phyloP scores from a whole-genome alignment of 2,329 filamentous ascomycete genomes.

The Dothideomycetidae sp. region DNA sequence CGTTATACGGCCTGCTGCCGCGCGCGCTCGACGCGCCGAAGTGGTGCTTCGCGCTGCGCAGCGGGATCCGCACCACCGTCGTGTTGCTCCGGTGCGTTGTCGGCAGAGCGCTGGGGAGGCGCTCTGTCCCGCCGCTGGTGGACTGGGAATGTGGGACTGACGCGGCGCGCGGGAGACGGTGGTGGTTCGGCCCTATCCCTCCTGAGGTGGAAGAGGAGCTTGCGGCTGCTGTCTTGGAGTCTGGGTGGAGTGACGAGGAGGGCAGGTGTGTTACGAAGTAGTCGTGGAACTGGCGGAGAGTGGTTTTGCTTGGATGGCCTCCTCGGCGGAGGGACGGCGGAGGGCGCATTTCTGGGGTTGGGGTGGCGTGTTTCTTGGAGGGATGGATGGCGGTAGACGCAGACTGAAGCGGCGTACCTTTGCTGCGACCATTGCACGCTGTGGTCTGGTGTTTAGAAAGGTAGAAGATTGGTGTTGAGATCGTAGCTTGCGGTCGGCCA shows the following conservation, averaged over 20 bases:
- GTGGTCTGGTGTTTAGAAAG: too few relatives aligned
- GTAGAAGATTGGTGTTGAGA: too few relatives aligned
- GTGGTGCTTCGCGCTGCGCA: slow-evolving; percentile 90
- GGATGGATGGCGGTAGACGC: too few relatives aligned
- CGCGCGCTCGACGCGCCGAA: slow-evolving; percentile 69
- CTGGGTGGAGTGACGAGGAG: slow-evolving; percentile 82
- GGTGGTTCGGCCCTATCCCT: slow-evolving; percentile 49
- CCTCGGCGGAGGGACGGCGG: too few relatives aligned
- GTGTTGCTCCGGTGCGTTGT: slow-evolving; percentile 56
- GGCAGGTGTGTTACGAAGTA: slow-evolving; percentile 96
- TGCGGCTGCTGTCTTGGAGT: slow-evolving; percentile 29
- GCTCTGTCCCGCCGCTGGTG: slow-evolving; percentile 22
- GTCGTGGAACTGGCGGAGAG: too few relatives aligned
- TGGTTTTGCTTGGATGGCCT: too few relatives aligned
- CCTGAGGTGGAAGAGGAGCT: too few relatives aligned
- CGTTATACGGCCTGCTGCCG: slow-evolving; percentile 77
- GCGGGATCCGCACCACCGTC: slow-evolving; percentile 86
- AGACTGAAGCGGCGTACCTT: too few relatives aligned
- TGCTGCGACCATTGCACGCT: too few relatives aligned
- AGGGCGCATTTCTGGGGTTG: too few relatives aligned
- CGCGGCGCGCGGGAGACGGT: slow-evolving; percentile 74
- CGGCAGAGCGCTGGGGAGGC: slow-evolving; percentile 19
- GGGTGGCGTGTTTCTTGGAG: too few relatives aligned
- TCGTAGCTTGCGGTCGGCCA: too few relatives aligned
- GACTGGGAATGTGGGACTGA: slow-evolving; percentile 67